Evolutionary conservation across 371 early-diverging fungal species (phyloP), one percentile per base, ranked within the genome.

Genomic region (Saksenaea vasiformis): DNA sequence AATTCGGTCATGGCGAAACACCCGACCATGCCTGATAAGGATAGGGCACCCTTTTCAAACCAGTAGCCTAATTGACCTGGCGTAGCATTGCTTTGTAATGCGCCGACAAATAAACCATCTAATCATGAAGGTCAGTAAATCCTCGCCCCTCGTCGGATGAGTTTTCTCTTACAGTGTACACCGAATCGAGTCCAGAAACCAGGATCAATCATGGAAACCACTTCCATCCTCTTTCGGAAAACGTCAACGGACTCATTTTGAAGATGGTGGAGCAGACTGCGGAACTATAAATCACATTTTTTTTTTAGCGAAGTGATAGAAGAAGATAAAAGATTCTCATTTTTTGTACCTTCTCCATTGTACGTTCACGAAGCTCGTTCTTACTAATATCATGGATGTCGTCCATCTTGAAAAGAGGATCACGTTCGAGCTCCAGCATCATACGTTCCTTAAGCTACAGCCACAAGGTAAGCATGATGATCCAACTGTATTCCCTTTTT

Each of bases 1-100:
- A 94, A 67, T 74, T 95, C 96, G 5, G 95, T 95, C 94, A 95
- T 94, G 57, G 92, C 94, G 68, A 94, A 95, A 76, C 95, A 96
- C 15, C 96, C 96, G 13, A 91, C 78, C 73, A 95, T 85, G 44
- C 90, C 90, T 61, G 88, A 85, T 68, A 96, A 76, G 17, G 91
- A 86, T 27, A 95, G 66, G 5, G 95, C 95, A 43, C 96, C 95
- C 80, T 90, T 91, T 61, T 86, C 80, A 58, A 92, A 88, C 96
- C 96, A 96, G 82, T 93, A 92, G 5, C 86, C 83, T 54, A 95
- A 81, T 79, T 95, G 96, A 11, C 88, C 83, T 1, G 93, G 85
- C 28, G 94, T 93, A 31, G 94, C 95, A 64, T 93, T 91, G 56
- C 95, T 94, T 65, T 90, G 91, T 36, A 96, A 77, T 13, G 95